Evolutionary conservation across 495 filamentous ascomycete species (phyloP), one percentile per base, ranked within the genome.

Genomic region (Aspergillus sparsus): DNA sequence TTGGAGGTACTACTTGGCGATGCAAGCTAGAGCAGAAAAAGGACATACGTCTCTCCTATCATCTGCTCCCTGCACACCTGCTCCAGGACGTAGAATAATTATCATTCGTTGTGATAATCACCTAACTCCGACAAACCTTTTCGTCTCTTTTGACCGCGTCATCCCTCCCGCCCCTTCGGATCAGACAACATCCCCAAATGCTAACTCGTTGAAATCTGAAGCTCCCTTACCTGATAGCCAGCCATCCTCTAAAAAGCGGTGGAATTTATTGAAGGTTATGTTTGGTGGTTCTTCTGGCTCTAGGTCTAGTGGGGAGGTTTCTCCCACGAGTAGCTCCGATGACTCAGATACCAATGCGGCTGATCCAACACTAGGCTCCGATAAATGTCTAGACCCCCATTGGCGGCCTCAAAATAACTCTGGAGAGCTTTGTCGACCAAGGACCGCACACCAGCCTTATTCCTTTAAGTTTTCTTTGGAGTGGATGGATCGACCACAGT

Each of bases 51-150:
- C 77, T 3, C 73, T 86, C 5, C 75, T 82, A 11, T 93, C 92
- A 6, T 93, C 91, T 31, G 87, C 87, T 8, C 90, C 94, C 34
- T 93, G 88, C 50, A 87, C 87, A 62, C 94, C 94, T 5, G 92
- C 92, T 3, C 94, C 95, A n/a, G 88, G 90, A 42, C 89, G 94
- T 50, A 82, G 92, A 55, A 89, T 98, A 55, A 82, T 97, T 55
- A 98, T 98, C 66, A 90, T 97, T 53, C 86, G 92, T 55, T 94
- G 89, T 63, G 94, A 98, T 68, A 76, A 86, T 52, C 84, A 85
- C 54, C 68, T 82, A 33, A 83, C 87, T 35, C 81, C 82, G 15
- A 72, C 77, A 6, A 80, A 71, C 61, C 71, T 84, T 18, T 89
- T 89, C 51, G 78, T 88, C 15, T 85, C 86, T 0, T 89, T 89